Evolutionary conservation across 225 moss, liverwort and hornwort species (phyloP), one percentile per base, ranked within the genome.

Genomic region (Sphagnum tenellum): DNA sequence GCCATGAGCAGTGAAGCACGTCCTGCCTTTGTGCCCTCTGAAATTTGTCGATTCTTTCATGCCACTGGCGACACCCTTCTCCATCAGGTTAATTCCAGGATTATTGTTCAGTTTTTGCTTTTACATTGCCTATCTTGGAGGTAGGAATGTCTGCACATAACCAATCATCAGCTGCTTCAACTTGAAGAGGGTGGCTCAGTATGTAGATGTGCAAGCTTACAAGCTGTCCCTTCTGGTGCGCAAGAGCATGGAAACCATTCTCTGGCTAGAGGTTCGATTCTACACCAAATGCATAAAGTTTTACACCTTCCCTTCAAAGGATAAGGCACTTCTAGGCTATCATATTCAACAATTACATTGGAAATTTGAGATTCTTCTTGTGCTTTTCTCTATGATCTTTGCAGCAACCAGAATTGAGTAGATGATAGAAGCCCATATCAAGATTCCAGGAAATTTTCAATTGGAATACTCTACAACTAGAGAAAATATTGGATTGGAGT

Each of bases 1-100:
- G 78, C 85, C 12, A 85, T 81, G 78, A 78, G 85, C 55, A 78
- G 48, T 72, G 85, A 81, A 76, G 81, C 76, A 56, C 76, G 85
- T 48, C 85, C 85, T 13, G 74, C 85, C 7, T 85, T 85, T 67
- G 72, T 85, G 29, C 85, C 85, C 4, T 76, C 85, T 3, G 85
- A 85, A 63, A 81, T 81, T 29, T 85, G 81, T 71, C 75, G 85
- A 65, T 62, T 63, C 45, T 85, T 85, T 67, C 65, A 63, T 53
- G 71, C 85, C n/a, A 79, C 66, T 69, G 81, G 78, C 29, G 81
- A 85, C 56, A 81, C 69, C 44, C 76, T 85, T 45, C 78, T 85
- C 46, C 71, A 72, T 47, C 78, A 85, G 82, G 82, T 81, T 4
- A 66, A 65, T 56, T 57, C 52, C 9, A 3, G 46, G 14, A 5